Evolutionary conservation across 192 early-diverging fungal genomes (phyloP).

Genomic region (Linnemannia zychae): DNA sequence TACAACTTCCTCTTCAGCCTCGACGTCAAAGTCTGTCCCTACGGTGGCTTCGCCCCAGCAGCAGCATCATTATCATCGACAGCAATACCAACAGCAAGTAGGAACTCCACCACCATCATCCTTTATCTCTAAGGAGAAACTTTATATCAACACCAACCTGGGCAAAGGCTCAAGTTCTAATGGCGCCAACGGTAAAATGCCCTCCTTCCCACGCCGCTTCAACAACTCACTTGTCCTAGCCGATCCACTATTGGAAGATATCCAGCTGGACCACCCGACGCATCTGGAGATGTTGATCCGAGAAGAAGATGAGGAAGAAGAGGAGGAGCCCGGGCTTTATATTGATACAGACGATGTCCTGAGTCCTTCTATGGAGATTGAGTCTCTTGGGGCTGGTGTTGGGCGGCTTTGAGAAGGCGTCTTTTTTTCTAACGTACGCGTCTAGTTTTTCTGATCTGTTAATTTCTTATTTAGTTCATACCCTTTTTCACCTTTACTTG

Average conservation of each 20-base stretch:
- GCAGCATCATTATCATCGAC: neutral
- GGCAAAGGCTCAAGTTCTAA: neutral
- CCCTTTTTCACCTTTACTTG: too few species aligned
- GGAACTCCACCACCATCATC: neutral
- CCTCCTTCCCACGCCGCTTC: neutral
- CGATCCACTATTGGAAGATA: conserved; percentile 3
- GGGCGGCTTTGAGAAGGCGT: conserved; percentile 11
- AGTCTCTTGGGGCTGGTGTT: conserved; percentile 44
- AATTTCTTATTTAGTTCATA: too few species aligned
- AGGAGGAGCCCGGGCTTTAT: conserved; percentile 19
- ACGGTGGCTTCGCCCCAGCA: neutral
- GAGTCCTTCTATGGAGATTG: conserved; percentile 26
- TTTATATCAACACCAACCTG: neutral
- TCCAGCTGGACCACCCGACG: neutral
- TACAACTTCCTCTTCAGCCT: neutral
- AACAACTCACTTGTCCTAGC: neutral
- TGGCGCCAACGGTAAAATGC: neutral
- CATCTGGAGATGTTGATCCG: conserved; percentile 7
- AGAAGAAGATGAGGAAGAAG: conserved; percentile 9
- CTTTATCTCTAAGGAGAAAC: neutral
- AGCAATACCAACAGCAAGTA: neutral
- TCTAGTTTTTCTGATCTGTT: too few species aligned
- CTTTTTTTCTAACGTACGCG: neutral
- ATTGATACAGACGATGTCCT: conserved; percentile 28
- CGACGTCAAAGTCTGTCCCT: neutral